phyloP scores from a whole-genome alignment of 306 rosid species.

The Cucumis melo region DNA sequence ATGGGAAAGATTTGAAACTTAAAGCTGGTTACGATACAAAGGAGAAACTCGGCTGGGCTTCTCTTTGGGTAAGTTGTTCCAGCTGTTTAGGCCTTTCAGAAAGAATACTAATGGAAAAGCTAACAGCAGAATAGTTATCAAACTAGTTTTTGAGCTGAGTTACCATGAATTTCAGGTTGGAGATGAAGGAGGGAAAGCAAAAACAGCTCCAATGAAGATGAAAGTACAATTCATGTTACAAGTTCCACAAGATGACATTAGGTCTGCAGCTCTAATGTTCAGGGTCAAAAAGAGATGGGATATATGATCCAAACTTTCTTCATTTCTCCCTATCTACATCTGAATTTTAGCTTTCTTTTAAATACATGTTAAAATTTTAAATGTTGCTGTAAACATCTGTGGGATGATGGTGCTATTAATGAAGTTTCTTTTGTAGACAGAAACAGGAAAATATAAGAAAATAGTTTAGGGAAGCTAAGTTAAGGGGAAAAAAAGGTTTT shows the following conservation, averaged over 20 bases:
- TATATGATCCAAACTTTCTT: constrained; percentile 20
- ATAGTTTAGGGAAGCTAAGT: neutral
- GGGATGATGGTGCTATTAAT: neutral
- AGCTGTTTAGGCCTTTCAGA: neutral
- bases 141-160: neutral
- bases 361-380: neutral
- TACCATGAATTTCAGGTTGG: constrained; percentile 58
- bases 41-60: constrained; percentile 96
- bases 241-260: constrained; percentile 83
- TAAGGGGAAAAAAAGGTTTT: neutral
- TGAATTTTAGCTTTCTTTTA: neutral
- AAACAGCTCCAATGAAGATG: constrained; percentile 91
- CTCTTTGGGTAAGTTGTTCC: constrained; percentile 77
- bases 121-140: neutral
- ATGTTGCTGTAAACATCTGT: neutral
- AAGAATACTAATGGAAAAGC: neutral
- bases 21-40: constrained; percentile 96
- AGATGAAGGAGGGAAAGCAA: constrained; percentile 75
- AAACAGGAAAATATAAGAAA: neutral
- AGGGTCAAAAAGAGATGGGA: constrained; percentile 97
- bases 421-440: neutral
- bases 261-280: constrained; percentile 70
- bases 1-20: constrained; percentile 74
- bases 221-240: constrained; percentile 96
- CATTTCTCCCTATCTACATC: neutral